Evolutionary conservation across 106 monocot genomes (phyloP), one percentile per base, ranked within the genome.

Genomic region (Triglochin maritima): DNA sequence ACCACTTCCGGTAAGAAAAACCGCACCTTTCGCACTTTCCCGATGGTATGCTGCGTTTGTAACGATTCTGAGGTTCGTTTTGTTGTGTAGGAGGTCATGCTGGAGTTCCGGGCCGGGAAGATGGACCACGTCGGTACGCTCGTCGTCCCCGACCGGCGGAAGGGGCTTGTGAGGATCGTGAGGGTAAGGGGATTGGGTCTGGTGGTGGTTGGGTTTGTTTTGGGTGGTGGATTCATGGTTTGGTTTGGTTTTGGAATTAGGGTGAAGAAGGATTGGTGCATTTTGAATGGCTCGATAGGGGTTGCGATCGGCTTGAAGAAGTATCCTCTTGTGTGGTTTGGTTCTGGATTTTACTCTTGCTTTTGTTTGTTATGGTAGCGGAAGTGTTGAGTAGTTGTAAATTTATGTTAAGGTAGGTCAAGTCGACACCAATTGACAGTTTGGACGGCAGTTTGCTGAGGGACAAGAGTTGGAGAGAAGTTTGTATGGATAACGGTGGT

Each of bases 231-330:
- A 16, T 49, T 64, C 5, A 48, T 13, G 46, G 46, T 8, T 6
- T 64, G n/a, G 45, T 47, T 49, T 49, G 13, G 0, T 49, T 75
- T 10, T 52, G 9, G 75, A 52, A 47, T 13, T 57, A 98, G 96
- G 88, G 86, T 58, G 96, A 98, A 47, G 96, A 98, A 86, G 96
- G 96, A 70, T 83, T 98, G 53, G 54, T 88, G 16, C 91, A 98
- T 84, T 88, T 98, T 66, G 88, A 98, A 66, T 91, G 96, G 96
- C 76, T 98, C 82, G 91, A 98, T 71, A 83, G 96, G 15, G 68
- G 45, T 10, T 79, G 65, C 29, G 80, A 79, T 46, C 60, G 17
- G 15, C 68, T 88, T 72, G 96, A 91, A 84, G 85, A 86, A 77
- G 96, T 91, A 98, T 86, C 86, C 79, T 63, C 65, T 76, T 72